Base-by-base conservation (phyloP, 2,329 filamentous ascomycete species). In the Alternaria arborescens region DNA sequence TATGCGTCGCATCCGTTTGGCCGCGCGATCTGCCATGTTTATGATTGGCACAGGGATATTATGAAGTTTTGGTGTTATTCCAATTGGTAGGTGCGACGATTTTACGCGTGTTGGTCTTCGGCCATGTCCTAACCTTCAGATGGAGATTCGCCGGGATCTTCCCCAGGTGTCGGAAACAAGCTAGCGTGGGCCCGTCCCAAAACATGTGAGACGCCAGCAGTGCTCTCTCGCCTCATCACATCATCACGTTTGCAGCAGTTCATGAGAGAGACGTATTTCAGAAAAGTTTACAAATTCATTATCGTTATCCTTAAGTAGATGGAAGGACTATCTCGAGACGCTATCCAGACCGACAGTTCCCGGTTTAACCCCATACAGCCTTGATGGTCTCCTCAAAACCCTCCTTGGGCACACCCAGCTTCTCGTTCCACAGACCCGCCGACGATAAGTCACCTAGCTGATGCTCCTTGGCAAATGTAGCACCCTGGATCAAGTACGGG, bases 391-490 rank as follows among this genome's bases (percentile, higher is more conserved):
- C 70, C 55, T 82, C 77, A 30, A 83, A 61, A 56, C 74, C 69
- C 59, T 82, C 80, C 61, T 80, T 75, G 48, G 71, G 55, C 42
- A 84, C 61, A 0, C 80, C 81, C 55, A 84, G 55, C 61, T 78
- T 74, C 22, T 80, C 72, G 62, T 83, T 83, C 72, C 80, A 79
- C 26, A 75, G 58, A 2, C 68, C 69, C 5, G 14, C 34, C 1
- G 56, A 34, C 52, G 61, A 70, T 54, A 71, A 67, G 76, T 73
- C 67, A 2, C 69, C 68, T n/a, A 73, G 55, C 8, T 58, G 58
- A 5, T 64, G 54, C 8, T 68, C 55, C 8, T 69, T 61, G 8
- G 63, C 62, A 44, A 70, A 73, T 1, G 58, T 65, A 1, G 52
- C 55, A 0, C 58, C 69, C 28, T 66, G 58, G 6, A 79, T 65